Conservation (phyloP, 2,329 filamentous ascomycete genomes). For the Arthrobotrys iridis region DNA sequence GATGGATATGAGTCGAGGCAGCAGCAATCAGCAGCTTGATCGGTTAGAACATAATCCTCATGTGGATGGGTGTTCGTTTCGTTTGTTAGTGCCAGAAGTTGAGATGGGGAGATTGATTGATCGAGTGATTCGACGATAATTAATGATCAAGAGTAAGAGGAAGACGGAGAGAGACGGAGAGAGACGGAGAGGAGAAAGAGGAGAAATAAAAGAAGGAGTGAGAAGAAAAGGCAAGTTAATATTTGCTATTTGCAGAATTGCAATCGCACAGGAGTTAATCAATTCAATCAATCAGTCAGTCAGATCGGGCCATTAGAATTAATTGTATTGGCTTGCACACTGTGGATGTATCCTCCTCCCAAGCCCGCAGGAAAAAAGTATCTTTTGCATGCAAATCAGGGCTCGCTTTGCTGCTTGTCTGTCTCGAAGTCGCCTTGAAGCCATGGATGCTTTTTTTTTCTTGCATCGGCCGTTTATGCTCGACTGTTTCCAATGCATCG, state of each 20-base stretch:
- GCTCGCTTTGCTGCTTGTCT: not conserved
- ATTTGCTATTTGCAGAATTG: constrained; percentile 22
- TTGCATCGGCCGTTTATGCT: constrained; percentile 50
- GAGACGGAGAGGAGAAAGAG: not conserved
- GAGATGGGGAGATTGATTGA: not conserved
- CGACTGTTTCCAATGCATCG: not conserved
- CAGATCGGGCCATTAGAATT: not conserved
- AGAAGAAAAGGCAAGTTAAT: constrained; percentile 9
- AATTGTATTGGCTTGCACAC: constrained; percentile 1
- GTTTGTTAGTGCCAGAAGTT: not conserved
- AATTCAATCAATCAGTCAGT: too few relatives aligned
- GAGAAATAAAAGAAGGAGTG: not conserved
- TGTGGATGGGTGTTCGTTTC: not conserved
- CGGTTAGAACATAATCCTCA: not conserved
- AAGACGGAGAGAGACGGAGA: not conserved
- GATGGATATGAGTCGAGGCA: not conserved
- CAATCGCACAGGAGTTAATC: too few relatives aligned
- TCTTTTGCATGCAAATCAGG: constrained; percentile 11
- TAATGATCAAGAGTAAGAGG: not conserved
- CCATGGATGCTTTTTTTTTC: constrained; percentile 35
- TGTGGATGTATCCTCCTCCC: not conserved
- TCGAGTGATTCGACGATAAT: not conserved
- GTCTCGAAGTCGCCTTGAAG: constrained; percentile 19
- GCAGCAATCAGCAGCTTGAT: not conserved
- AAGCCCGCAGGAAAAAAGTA: not conserved